Evolutionary conservation across 179 eudicot species (phyloP), one percentile per base, ranked within the genome.

Genomic region (Corrigiola litoralis): DNA sequence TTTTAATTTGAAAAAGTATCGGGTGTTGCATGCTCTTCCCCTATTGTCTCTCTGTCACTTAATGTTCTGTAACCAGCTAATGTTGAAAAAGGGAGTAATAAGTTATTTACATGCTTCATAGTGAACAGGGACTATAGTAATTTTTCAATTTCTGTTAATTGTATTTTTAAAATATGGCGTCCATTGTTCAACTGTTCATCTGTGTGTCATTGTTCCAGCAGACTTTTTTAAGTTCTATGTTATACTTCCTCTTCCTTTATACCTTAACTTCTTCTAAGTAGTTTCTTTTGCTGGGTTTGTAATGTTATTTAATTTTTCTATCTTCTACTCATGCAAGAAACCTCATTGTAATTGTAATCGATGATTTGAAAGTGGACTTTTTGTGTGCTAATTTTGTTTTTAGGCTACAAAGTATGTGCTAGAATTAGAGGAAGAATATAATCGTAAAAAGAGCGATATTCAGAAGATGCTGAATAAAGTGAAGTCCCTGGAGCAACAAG

Each of bases 321-420:
- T 68, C 40, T 50, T 49, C 58, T 38, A 18, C 56, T 20, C 10
- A 47, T 41, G 11, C 37, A 36, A 21, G 24, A 34, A 6, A 18
- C 4, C n/a, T 63, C 12, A 58, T 37, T 58, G 63, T 27, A 27
- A 28, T 51, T 17, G 27, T 32, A 51, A 27, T 13, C 9, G 16
- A 27, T 41, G 6, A 23, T 55, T 48, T 60, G n/a, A 47, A n/a
- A n/a, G 5, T 16, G 16, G 18, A 18, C 31, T 20, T 33, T 28
- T 32, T 36, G 20, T 42, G 11, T 69, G 45, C 52, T 54, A 41
- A 31, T 49, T 52, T 38, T 63, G 23, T 53, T 72, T 17, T 34
- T 72, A 94, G 99, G 99, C 96, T 47, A 67, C 77, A 47, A 86
- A 73, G 69, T 81, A 76, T 77, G 76, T 63, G 83, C 71, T 79